phyloP scores from a whole-genome alignment of 2,329 filamentous ascomycete species.

The Xylariales sp. region DNA sequence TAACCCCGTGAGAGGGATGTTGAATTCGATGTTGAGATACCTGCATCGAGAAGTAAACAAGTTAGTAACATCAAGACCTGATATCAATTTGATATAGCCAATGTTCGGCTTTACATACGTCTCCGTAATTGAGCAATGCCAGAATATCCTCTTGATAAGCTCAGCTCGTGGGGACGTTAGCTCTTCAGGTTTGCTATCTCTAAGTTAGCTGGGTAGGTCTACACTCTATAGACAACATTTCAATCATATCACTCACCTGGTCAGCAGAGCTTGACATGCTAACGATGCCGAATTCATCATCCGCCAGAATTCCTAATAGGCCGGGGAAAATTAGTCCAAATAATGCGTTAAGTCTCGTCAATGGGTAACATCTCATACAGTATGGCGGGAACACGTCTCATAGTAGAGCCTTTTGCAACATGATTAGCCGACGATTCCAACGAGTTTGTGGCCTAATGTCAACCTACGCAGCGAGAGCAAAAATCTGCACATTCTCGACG shows the following conservation, averaged over 20 bases:
- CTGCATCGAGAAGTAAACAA: conserved; percentile 26
- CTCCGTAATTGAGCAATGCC: conserved; percentile 53
- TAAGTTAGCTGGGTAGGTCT: conserved; percentile 13
- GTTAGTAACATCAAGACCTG: too few species aligned
- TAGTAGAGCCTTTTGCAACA: conserved; percentile 42
- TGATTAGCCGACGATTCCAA: conserved; percentile 3
- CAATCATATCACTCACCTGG: conserved; percentile 33
- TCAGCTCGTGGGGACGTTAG: conserved; percentile 43
- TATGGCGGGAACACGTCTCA: conserved; percentile 45
- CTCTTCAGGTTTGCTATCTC: conserved; percentile 32
- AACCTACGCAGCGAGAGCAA: conserved; percentile 49
- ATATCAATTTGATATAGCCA: conserved; percentile 13
- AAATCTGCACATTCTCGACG: conserved; percentile 56
- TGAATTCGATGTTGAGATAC: conserved; percentile 53
- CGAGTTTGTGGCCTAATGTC: not conserved
- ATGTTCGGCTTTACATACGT: conserved; percentile 32
- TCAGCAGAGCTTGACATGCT: conserved; percentile 52
- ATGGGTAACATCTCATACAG: conserved; percentile 31
- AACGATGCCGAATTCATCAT: conserved; percentile 51
- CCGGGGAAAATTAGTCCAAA: not conserved
- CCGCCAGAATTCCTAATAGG: conserved; percentile 53
- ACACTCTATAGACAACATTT: not conserved
- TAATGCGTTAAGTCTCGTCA: not conserved
- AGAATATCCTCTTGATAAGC: conserved; percentile 50
- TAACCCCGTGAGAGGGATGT: conserved; percentile 51